phyloP scores from a whole-genome alignment of 179 eudicot genomes.

The Vitellaria paradoxa region DNA sequence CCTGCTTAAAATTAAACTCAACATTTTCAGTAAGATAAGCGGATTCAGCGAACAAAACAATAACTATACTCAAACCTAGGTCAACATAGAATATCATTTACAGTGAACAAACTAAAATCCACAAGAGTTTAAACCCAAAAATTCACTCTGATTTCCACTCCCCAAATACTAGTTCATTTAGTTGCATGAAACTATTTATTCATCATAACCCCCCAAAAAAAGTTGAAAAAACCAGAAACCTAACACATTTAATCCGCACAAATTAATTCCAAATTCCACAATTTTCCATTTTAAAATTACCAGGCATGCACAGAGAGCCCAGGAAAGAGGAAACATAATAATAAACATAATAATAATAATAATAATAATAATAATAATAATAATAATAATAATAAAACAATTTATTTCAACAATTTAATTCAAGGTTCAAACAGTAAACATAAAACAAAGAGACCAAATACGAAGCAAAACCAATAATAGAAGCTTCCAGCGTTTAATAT shows the following conservation, averaged over 20 bases:
- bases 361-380: not conserved
- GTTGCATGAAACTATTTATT: not conserved
- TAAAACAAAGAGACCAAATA: not conserved
- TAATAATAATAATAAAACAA: no score
- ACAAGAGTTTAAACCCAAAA: not conserved
- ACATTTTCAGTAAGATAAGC: not conserved
- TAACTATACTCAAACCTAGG: not conserved
- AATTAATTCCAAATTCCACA: not conserved
- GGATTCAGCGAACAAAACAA: not conserved
- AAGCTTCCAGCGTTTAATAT: not conserved
- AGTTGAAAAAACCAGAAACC: no score
- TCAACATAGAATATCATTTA: not conserved
- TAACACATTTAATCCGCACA: not conserved
- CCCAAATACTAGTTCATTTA: not conserved
- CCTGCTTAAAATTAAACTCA: slow-evolving; percentile 22
- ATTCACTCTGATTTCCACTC: not conserved
- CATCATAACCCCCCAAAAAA: not conserved
- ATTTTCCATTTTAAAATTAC: no score
- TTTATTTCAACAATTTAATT: not conserved
- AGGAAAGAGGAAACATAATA: not conserved
- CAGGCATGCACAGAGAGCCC: not conserved
- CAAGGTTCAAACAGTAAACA: not conserved
- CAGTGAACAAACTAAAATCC: not conserved
- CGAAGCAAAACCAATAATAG: not conserved
- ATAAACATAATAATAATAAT: no score